These are phyloP conservation scores for Populus pruinosa DNA, from an alignment of 345 rosid genomes.

Conservation along the genomic window DNA sequence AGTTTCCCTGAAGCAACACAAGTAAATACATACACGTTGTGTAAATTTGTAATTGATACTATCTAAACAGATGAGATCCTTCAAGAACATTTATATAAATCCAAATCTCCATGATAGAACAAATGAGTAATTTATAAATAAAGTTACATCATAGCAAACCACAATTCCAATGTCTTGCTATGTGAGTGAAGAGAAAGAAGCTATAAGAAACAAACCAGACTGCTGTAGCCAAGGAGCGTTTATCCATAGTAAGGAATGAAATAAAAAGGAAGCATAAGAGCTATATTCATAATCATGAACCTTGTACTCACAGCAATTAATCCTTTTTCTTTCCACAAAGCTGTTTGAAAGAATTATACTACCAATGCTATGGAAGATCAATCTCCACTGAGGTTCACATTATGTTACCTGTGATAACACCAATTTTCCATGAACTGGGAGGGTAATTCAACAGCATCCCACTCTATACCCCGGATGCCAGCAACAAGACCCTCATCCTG, in stretches of 20 bases:
- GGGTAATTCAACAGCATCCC: conserved; percentile 98
- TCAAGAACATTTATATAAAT: background rate
- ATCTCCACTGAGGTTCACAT: background rate
- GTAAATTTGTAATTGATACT: background rate
- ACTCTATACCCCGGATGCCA: conserved; percentile 81
- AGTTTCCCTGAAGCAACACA: conserved; percentile 57
- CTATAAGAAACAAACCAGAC: background rate
- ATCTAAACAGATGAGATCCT: background rate
- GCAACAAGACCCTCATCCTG: conserved; percentile 87
- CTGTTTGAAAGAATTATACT: background rate
- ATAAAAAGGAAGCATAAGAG: background rate
- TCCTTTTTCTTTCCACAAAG: background rate
- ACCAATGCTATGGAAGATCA: background rate
- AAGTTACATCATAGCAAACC: background rate
- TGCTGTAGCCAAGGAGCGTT: background rate
- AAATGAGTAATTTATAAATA: background rate
- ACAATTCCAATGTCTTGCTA: background rate
- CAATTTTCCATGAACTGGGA: conserved; percentile 98
- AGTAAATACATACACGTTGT: conserved; percentile 5
- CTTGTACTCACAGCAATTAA: background rate
- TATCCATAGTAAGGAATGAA: background rate
- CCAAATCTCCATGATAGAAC: background rate
- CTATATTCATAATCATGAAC: background rate
- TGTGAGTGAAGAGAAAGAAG: background rate
- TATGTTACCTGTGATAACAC: conserved; percentile 84